Percentiles rank a stretch among this genome's conserved stretches.
Conservation (phyloP, 2,329 filamentous ascomycete species). For the Pseudogymnoascus pannorum region DNA sequence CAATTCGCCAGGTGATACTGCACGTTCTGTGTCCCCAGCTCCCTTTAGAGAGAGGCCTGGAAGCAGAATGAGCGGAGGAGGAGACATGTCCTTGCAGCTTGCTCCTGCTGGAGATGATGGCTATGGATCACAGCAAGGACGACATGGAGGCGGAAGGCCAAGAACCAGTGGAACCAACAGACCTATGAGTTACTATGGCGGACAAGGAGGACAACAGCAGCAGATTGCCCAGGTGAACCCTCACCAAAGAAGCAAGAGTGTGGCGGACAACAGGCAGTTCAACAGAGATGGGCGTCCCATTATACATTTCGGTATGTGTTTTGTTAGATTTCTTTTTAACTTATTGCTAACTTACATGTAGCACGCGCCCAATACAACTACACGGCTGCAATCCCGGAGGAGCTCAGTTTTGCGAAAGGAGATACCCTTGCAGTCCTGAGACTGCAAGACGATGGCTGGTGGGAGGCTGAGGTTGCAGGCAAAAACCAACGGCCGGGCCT, state of each 20-base stretch:
- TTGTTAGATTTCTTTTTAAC: background rate
- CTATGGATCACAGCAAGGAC: slow-evolving; percentile 51
- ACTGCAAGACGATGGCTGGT: slow-evolving; percentile 97
- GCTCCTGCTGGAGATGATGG: slow-evolving; percentile 46
- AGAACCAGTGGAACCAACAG: slow-evolving; percentile 39
- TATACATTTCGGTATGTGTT: slow-evolving; percentile 83
- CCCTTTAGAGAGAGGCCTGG: slow-evolving; percentile 41
- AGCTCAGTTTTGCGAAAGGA: slow-evolving; percentile 85
- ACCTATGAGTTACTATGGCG: slow-evolving; percentile 48
- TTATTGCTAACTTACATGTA: slow-evolving; percentile 34
- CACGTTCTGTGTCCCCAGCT: slow-evolving; percentile 40
- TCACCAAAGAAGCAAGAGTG: slow-evolving; percentile 65
- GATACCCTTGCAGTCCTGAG: slow-evolving; percentile 83
- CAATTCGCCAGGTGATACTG: slow-evolving; percentile 38
- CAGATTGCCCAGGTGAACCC: slow-evolving; percentile 4
- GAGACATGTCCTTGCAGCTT: slow-evolving; percentile 64
- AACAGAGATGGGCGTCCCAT: slow-evolving; percentile 82
- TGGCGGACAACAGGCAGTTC: slow-evolving; percentile 74
- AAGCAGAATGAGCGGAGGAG: slow-evolving; percentile 42
- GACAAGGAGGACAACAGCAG: slow-evolving; percentile 28
- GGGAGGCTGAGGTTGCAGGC: slow-evolving; percentile 90
- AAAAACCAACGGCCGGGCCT: slow-evolving; percentile 52
- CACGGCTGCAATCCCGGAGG: slow-evolving; percentile 88
- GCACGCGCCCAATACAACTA: slow-evolving; percentile 94
- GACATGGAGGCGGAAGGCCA: slow-evolving; percentile 41